Base-by-base conservation (phyloP, 495 filamentous ascomycete genomes). In the Aspergillus steynii region DNA sequence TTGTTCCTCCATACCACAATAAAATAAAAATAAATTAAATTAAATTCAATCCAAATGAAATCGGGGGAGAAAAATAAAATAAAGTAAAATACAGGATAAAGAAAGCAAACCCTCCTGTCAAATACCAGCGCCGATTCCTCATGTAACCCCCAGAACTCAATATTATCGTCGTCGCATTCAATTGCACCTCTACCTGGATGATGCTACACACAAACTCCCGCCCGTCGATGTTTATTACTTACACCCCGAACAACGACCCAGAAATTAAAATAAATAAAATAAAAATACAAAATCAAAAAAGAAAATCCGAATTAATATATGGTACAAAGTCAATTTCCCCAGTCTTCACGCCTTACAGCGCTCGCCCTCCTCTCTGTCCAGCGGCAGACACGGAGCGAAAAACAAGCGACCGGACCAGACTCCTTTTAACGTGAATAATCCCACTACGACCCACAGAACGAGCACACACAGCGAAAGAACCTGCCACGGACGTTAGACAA, bases 371-470 rank as follows among this genome's bases (percentile, higher is more conserved):
- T 51, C 52, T 0, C 59, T 61, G 58, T 64, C 68, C 58, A 80
- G 77, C 26, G 73, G 74, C 58, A 86, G 57, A 72, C 83, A 86
- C 4, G 83, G 83, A 0, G 83, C 81, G 50, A 74, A 68, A 59
- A 85, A 78, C 29, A 86, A 59, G 29, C 79, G 69, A 2, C 83
- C 82, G 2, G 76, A 77, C 1, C 73, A 25, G 1, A 74, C 68
- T 15, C 78, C 73, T 29, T 74, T 66, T 8, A 82, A 54, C 2
- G 84, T 87, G 29, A 73, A 69, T 8, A 70, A 45, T 8, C 74
- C 73, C 5, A 86, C 77, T 10, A 83, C 55, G 15, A 82, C 67
- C 84, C 85, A 87, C 7, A 86, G 68, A 2, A 82, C 56, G 2
- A 79, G 71, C 5, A 85, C 84, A 34, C 60, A 67, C 3, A 79